These are phyloP conservation scores for Penicillium steckii DNA, from an alignment of 495 filamentous ascomycete genomes.

Conservation along the genomic window DNA sequence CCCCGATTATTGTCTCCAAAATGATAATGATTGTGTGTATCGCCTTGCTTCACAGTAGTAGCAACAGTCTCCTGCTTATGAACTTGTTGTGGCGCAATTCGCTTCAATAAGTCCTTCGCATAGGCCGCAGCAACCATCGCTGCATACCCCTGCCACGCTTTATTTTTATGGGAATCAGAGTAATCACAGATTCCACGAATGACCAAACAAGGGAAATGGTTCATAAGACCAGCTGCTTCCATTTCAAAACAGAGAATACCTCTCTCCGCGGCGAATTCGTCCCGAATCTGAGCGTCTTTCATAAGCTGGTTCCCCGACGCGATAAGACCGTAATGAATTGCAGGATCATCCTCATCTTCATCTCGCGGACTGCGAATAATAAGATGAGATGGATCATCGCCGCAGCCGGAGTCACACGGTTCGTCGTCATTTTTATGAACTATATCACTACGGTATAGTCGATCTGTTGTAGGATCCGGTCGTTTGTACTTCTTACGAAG, in stretches of 20 bases:
- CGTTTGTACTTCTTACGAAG: neutral
- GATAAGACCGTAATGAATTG: slow-evolving; percentile 1
- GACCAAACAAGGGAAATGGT: slow-evolving; percentile 5
- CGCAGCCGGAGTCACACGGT: neutral
- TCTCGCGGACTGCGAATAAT: neutral
- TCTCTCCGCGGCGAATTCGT: neutral
- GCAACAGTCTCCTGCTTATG: neutral
- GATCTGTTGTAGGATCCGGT: neutral
- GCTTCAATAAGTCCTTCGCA: neutral
- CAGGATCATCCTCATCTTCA: neutral
- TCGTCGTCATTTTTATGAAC: neutral
- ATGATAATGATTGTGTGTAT: neutral
- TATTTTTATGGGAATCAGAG: slow-evolving; percentile 28
- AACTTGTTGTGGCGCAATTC: neutral
- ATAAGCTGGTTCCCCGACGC: slow-evolving; percentile 3
- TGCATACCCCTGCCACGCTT: slow-evolving; percentile 27
- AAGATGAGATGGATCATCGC: neutral
- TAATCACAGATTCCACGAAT: slow-evolving; percentile 30
- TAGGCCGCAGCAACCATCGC: slow-evolving; percentile 20
- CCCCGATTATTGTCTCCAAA: neutral
- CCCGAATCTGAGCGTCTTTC: neutral
- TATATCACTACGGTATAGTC: neutral
- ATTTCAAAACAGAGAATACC: slow-evolving; percentile 3
- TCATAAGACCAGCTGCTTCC: slow-evolving; percentile 3
- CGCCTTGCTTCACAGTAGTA: neutral